Evolutionary conservation across 495 filamentous ascomycete genomes (phyloP).

Genomic region (Annulohypoxylon maeteangense): DNA sequence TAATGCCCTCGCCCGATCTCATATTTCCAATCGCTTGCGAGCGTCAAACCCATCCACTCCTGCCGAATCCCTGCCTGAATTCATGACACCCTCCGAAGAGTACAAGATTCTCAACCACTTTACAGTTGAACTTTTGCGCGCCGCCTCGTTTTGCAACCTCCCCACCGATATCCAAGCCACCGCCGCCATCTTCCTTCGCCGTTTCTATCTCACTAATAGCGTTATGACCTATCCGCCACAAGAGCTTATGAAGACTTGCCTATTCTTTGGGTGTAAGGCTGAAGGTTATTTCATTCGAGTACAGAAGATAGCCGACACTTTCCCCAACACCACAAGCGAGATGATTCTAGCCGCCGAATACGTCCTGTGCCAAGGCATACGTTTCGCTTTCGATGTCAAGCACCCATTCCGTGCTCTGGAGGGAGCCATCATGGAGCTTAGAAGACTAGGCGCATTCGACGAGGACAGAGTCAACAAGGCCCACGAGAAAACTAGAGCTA

Average conservation of each 20-base stretch:
- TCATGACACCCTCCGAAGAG: slow-evolving; percentile 83
- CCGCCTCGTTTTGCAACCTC: slow-evolving; percentile 79
- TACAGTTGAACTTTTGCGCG: slow-evolving; percentile 75
- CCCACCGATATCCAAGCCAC: slow-evolving; percentile 88
- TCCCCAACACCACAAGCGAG: slow-evolving; percentile 74
- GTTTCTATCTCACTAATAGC: slow-evolving; percentile 94
- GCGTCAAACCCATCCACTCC: slow-evolving; percentile 46
- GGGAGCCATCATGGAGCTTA: slow-evolving; percentile 85
- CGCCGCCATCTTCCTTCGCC: slow-evolving; percentile 87
- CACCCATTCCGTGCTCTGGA: slow-evolving; percentile 91
- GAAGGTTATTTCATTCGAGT: slow-evolving; percentile 84
- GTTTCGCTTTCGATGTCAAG: slow-evolving; percentile 91
- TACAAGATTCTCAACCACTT: slow-evolving; percentile 81
- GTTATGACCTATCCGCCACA: slow-evolving; percentile 94
- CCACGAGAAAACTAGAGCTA: slow-evolving; percentile 73
- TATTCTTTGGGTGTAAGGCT: slow-evolving; percentile 93
- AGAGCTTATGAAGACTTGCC: slow-evolving; percentile 81
- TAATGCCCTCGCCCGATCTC: slow-evolving; percentile 75
- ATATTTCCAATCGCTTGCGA: slow-evolving; percentile 65
- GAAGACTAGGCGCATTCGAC: slow-evolving; percentile 58
- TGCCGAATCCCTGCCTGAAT: slow-evolving; percentile 67
- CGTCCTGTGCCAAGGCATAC: slow-evolving; percentile 88
- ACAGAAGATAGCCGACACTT: slow-evolving; percentile 64
- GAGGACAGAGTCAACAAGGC: slow-evolving; percentile 69
- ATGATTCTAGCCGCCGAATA: slow-evolving; percentile 90